Evolutionary conservation across 108 stramenopile genomes (phyloP).

Genomic region (Cyclostephanos tholiformis): DNA sequence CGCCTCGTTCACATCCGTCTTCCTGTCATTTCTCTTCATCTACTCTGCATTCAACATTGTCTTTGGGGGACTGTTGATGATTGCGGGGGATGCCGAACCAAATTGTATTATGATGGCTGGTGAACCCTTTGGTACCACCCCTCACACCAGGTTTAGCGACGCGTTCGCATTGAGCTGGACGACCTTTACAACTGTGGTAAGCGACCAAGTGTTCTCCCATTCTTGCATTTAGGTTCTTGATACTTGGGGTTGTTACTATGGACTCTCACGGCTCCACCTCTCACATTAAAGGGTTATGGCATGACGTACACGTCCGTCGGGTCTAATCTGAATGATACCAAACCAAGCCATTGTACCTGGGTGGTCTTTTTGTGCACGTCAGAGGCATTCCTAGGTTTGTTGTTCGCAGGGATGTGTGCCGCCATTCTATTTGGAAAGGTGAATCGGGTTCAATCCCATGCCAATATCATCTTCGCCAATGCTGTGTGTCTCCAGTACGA

Average conservation of each 20-base stretch:
- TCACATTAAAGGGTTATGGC: slow-evolving; percentile 56
- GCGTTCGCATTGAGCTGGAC: slow-evolving; percentile 86
- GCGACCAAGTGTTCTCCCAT: no score
- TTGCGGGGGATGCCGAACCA: slow-evolving; percentile 27
- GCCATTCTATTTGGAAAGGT: slow-evolving; percentile 87
- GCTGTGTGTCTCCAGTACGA: slow-evolving; percentile 74
- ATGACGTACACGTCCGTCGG: slow-evolving; percentile 66
- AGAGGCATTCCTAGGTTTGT: slow-evolving; percentile 75
- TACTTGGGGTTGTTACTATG: not conserved
- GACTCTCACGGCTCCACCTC: not conserved
- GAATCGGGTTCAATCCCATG: slow-evolving; percentile 69
- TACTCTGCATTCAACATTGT: slow-evolving; percentile 22
- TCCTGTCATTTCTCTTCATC: slow-evolving; percentile 33
- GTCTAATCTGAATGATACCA: slow-evolving; percentile 36
- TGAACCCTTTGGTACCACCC: slow-evolving; percentile 29
- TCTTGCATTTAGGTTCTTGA: no score
- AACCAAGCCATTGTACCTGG: slow-evolving; percentile 26
- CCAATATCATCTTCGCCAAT: slow-evolving; percentile 68
- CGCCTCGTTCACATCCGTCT: slow-evolving; percentile 24
- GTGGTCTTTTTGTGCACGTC: slow-evolving; percentile 70
- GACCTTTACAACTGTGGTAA: slow-evolving; percentile 68
- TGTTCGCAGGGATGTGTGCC: slow-evolving; percentile 82
- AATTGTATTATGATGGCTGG: slow-evolving; percentile 42
- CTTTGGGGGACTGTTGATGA: slow-evolving; percentile 26
- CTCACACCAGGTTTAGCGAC: slow-evolving; percentile 58